These are phyloP conservation scores for Nepenthes alata DNA, from an alignment of 179 eudicot species.

Conservation along the genomic window DNA sequence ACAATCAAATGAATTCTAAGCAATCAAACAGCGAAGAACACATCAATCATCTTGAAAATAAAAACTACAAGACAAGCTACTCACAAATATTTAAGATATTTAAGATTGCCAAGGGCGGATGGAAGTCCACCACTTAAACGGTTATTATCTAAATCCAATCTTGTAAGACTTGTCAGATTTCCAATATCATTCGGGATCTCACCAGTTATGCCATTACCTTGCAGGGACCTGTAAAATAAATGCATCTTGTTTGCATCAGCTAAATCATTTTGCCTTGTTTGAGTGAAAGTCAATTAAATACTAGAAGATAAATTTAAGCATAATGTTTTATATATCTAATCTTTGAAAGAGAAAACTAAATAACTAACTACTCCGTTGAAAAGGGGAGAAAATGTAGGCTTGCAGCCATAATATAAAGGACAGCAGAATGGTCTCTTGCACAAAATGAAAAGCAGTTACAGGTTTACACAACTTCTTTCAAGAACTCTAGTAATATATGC, in stretches of 20 bases:
- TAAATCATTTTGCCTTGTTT: background rate
- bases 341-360: no score
- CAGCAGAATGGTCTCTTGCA: no score
- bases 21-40: background rate
- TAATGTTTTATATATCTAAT: background rate
- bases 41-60: background rate
- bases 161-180: constrained; percentile 64
- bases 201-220: constrained; percentile 73
- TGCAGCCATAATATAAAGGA: no score
- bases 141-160: constrained; percentile 70
- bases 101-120: constrained; percentile 72
- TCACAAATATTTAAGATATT: constrained; percentile 72
- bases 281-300: constrained; percentile 2
- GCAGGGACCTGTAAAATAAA: constrained; percentile 43
- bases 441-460: no score
- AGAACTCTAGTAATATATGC: no score
- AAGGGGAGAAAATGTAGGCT: no score
- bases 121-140: constrained; percentile 76
- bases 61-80: constrained; percentile 20
- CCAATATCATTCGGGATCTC: constrained; percentile 67
- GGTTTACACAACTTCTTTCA: no score
- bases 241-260: constrained; percentile 8
- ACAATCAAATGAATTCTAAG: constrained; percentile 7
- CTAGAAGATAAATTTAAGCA: background rate
- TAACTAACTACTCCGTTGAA: no score